Percentiles rank a stretch among this genome's conserved stretches.
These are phyloP conservation scores for Plantago rigida DNA, from an alignment of 305 asterid species.

Conservation along the genomic window DNA sequence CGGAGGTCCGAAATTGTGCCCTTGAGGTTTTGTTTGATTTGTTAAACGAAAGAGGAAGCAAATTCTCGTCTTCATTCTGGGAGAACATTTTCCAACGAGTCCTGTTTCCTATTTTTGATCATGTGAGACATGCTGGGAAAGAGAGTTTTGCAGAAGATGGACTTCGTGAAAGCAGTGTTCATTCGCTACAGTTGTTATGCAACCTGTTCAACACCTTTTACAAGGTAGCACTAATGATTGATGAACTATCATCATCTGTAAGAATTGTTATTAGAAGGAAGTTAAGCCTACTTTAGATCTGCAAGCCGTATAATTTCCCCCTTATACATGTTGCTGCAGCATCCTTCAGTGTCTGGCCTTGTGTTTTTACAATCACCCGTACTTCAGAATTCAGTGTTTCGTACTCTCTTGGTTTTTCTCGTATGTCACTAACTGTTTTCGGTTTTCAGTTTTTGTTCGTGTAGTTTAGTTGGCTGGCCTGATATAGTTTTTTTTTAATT, in stretches of 20 bases:
- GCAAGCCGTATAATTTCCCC: background rate
- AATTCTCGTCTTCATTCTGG: constrained; percentile 91
- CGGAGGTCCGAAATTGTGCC: constrained; percentile 93
- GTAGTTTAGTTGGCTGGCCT: too few species aligned
- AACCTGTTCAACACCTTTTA: constrained; percentile 94
- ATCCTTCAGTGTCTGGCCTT: too few species aligned
- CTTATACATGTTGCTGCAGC: too few species aligned
- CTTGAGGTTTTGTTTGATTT: constrained; percentile 96
- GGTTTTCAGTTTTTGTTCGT: too few species aligned
- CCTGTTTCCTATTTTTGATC: constrained; percentile 93
- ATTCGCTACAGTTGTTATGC: constrained; percentile 88
- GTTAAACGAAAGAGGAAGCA: constrained; percentile 94
- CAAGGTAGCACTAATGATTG: constrained; percentile 53
- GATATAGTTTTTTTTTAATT: too few species aligned
- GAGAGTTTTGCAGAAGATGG: constrained; percentile 70
- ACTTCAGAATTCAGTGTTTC: too few species aligned
- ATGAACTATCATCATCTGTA: constrained; percentile 19
- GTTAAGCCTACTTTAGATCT: background rate
- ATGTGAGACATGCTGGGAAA: constrained; percentile 80
- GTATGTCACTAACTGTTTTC: too few species aligned
- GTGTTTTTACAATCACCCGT: too few species aligned
- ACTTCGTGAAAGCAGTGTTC: constrained; percentile 84
- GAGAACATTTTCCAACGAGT: constrained; percentile 87
- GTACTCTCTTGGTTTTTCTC: too few species aligned
- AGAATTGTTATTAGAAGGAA: constrained; percentile 4